Percentiles rank a stretch among this genome's conserved stretches.
Evolutionary conservation across 441 rosid species (phyloP).

Genomic region (Macaranga tanarius): DNA sequence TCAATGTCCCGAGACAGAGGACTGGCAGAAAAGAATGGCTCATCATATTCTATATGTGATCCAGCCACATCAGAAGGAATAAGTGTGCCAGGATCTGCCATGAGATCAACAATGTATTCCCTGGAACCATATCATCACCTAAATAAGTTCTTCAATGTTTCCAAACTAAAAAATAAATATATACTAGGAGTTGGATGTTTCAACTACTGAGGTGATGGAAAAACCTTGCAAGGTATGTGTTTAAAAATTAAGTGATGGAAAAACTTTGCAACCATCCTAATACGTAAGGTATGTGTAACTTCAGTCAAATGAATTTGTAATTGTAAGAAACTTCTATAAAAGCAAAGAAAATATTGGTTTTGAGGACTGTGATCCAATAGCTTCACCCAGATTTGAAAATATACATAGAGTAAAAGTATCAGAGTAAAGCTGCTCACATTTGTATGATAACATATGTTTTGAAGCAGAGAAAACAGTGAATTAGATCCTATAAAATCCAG

Average conservation of each 20-base stretch:
- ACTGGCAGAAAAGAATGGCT: constrained; percentile 57
- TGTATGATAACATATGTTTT: constrained; percentile 6
- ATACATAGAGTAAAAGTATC: not conserved
- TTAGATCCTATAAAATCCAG: not conserved
- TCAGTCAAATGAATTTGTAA: constrained; percentile 8
- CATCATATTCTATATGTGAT: constrained; percentile 60
- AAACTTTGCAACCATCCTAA: constrained; percentile 1
- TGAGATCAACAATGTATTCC: constrained; percentile 96
- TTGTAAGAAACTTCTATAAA: not conserved
- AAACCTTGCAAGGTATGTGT: too few species aligned
- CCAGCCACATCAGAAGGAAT: constrained; percentile 90
- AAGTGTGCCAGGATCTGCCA: constrained; percentile 98
- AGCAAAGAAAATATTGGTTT: not conserved
- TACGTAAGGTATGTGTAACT: constrained; percentile 1
- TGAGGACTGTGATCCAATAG: not conserved
- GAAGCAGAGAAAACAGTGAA: constrained; percentile 4
- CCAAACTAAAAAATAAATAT: constrained; percentile 4
- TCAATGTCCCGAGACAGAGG: constrained; percentile 56
- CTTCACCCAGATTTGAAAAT: constrained; percentile 1
- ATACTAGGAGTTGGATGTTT: too few species aligned
- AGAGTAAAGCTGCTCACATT: constrained; percentile 12
- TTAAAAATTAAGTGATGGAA: constrained; percentile 11
- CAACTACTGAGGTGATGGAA: too few species aligned
- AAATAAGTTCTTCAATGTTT: constrained; percentile 17
- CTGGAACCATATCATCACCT: constrained; percentile 56